Evolutionary conservation across 768 basidiomycete species (phyloP), one percentile per base, ranked within the genome.

Genomic region (Hygrocybe coccinea): DNA sequence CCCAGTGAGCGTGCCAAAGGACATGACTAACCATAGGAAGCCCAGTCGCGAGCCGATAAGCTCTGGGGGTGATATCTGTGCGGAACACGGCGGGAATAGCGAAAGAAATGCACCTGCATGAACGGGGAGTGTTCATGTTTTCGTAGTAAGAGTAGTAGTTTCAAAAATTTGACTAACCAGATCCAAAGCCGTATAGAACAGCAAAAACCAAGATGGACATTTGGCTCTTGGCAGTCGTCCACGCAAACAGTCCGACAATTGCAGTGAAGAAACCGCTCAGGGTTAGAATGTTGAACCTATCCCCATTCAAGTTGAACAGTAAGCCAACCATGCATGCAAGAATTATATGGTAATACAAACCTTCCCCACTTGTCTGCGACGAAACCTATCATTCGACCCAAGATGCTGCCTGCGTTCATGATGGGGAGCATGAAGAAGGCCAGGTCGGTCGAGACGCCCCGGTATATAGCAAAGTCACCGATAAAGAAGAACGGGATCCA

Each of bases 361-460:
- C 43, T 44, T 17, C 43, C 43, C 43, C 43, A 44, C 43, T 17
- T 44, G 15, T 44, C 43, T 24, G 43, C 43, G 9, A 44, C 6
- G 12, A 24, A 44, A n/a, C 43, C 43, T 17, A 44, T 6, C 43
- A 44, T 19, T 9, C 43, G 43, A 24, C 43, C 43, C 2, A 44
- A 8, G 17, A 24, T 24, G 43, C 43, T 44, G 17, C 43, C 53
- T 3, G 53, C 41, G 15, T 54, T 54, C 53, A 54, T 46, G 29
- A 54, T 22, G 10, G 53, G 45, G n/a, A 54, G 25, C n/a, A 45
- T 54, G 53, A 45, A 54, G 17, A 54, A 54, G 21, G 53, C 43
- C 5, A 44, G 3, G 4, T 39, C 17, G 33, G 25, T 24, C 24
- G 24, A 33, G 9, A 54, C 19, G 3, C 29, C 29, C 15, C 24